Conservation (phyloP, 371 early-diverging fungal species). For the Actinomortierella ambigua region DNA sequence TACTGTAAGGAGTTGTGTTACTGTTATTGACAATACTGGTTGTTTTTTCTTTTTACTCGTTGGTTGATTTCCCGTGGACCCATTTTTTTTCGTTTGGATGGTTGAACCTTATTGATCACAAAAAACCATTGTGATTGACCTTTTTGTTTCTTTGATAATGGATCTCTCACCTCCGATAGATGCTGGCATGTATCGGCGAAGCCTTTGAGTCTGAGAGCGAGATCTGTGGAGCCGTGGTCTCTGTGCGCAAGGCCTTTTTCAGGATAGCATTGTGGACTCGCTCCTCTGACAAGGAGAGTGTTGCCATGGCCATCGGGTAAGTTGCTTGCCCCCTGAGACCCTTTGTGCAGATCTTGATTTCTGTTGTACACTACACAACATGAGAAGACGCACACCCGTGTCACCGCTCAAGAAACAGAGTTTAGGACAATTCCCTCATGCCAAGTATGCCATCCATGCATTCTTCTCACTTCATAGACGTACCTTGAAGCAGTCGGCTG, state of each 20-base stretch:
- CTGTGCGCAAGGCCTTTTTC: conserved; percentile 82
- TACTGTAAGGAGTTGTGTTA: conserved; percentile 57
- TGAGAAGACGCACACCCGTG: too few relatives aligned
- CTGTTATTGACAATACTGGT: conserved; percentile 8
- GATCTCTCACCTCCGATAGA: conserved; percentile 41
- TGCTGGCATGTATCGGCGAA: conserved; percentile 93
- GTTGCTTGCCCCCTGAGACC: too few relatives aligned
- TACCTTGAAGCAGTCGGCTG: conserved; percentile 31
- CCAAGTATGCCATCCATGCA: too few relatives aligned
- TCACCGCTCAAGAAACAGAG: too few relatives aligned
- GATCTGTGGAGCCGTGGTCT: conserved; percentile 91
- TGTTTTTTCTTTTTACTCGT: conserved; percentile 9
- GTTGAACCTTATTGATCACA: background rate
- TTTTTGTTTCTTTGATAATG: conserved; percentile 4
- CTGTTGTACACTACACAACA: too few relatives aligned
- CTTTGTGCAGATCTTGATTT: too few relatives aligned
- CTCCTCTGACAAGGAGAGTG: conserved; percentile 69
- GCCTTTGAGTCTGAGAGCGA: conserved; percentile 80
- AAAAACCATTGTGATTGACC: background rate
- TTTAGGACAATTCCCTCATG: too few relatives aligned
- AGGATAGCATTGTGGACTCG: conserved; percentile 92
- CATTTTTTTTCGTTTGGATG: background rate
- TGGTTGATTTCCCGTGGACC: conserved; percentile 5
- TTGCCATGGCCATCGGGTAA: conserved; percentile 71
- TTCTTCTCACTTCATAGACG: conserved; percentile 18